Percentiles rank a stretch among this genome's conserved stretches.
phyloP scores from a whole-genome alignment of 768 basidiomycete species.

The Multifurca ochricompacta region DNA sequence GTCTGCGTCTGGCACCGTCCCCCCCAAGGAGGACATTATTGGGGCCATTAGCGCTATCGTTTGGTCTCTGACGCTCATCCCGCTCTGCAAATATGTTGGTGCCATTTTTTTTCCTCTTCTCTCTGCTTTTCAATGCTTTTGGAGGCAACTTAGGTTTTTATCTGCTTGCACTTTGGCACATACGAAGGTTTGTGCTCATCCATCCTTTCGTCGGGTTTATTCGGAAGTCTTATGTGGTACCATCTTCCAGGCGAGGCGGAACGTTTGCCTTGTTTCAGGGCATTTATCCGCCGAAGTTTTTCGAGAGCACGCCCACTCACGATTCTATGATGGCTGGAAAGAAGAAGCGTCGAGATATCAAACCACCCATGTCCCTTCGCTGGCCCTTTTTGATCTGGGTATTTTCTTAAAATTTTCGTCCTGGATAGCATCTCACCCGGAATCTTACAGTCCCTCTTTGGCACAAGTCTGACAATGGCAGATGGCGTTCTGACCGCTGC shows the following conservation, averaged over 20 bases:
- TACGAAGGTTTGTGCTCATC: conserved; percentile 35
- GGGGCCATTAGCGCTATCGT: conserved; percentile 56
- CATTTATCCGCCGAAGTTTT: conserved; percentile 40
- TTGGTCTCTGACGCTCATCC: conserved; percentile 55
- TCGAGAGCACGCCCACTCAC: conserved; percentile 18
- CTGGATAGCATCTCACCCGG: not conserved
- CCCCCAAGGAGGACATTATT: conserved; percentile 52
- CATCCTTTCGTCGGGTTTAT: too few relatives aligned
- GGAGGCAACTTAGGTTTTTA: conserved; percentile 33
- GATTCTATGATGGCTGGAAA: conserved; percentile 20
- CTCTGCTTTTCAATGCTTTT: not conserved
- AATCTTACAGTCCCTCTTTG: conserved; percentile 45
- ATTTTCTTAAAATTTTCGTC: not conserved
- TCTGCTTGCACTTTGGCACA: conserved; percentile 44
- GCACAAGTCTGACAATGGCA: conserved; percentile 57
- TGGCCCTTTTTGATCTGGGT: conserved; percentile 55
- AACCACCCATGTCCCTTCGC: conserved; percentile 26
- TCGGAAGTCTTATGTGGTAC: conserved; percentile 1
- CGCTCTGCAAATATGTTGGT: conserved; percentile 56
- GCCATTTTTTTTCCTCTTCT: not conserved
- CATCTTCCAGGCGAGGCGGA: conserved; percentile 47
- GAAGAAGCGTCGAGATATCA: conserved; percentile 4
- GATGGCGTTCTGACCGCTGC: conserved; percentile 66
- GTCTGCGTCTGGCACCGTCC: conserved; percentile 39
- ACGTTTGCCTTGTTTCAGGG: conserved; percentile 57